Evolutionary conservation across 2,329 filamentous ascomycete genomes (phyloP).

Genomic region (Chaetothyriales sp.): DNA sequence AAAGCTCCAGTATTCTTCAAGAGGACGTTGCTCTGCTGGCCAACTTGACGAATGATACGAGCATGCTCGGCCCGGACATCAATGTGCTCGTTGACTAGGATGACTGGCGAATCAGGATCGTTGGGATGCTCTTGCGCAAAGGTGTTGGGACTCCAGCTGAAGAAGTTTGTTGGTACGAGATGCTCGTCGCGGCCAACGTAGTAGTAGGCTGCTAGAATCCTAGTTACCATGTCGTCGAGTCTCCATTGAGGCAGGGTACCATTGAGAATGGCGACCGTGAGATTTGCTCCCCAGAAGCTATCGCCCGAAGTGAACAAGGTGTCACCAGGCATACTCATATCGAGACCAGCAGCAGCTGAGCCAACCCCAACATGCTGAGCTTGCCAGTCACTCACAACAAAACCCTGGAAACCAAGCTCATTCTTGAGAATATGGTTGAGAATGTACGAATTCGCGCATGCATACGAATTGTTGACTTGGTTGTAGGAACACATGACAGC

Average conservation of each 20-base stretch:
- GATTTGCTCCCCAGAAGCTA: slow-evolving; percentile 71
- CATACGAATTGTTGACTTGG: slow-evolving; percentile 53
- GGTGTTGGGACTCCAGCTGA: slow-evolving; percentile 61
- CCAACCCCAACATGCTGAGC: slow-evolving; percentile 59
- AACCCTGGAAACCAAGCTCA: slow-evolving; percentile 63
- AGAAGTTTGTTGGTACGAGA: slow-evolving; percentile 45
- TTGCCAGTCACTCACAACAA: slow-evolving; percentile 57
- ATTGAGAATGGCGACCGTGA: slow-evolving; percentile 77
- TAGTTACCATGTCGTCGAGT: slow-evolving; percentile 79
- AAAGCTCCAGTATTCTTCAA: slow-evolving; percentile 70
- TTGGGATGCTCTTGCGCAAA: slow-evolving; percentile 54
- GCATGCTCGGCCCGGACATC: slow-evolving; percentile 69
- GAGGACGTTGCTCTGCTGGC: slow-evolving; percentile 67
- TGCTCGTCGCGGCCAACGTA: slow-evolving; percentile 41
- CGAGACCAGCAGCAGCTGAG: slow-evolving; percentile 52
- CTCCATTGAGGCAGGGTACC: slow-evolving; percentile 78
- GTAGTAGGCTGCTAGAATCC: slow-evolving; percentile 56
- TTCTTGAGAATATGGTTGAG: slow-evolving; percentile 51
- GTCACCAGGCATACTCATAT: slow-evolving; percentile 79
- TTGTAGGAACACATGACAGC: slow-evolving; percentile 58
- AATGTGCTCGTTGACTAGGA: slow-evolving; percentile 57
- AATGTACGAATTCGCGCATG: slow-evolving; percentile 47
- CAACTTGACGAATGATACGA: slow-evolving; percentile 57
- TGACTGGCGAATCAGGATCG: slow-evolving; percentile 12
- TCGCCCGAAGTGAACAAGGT: slow-evolving; percentile 56